Base-by-base conservation (phyloP, 352 stramenopile genomes). In the Pythium phragmitis region DNA sequence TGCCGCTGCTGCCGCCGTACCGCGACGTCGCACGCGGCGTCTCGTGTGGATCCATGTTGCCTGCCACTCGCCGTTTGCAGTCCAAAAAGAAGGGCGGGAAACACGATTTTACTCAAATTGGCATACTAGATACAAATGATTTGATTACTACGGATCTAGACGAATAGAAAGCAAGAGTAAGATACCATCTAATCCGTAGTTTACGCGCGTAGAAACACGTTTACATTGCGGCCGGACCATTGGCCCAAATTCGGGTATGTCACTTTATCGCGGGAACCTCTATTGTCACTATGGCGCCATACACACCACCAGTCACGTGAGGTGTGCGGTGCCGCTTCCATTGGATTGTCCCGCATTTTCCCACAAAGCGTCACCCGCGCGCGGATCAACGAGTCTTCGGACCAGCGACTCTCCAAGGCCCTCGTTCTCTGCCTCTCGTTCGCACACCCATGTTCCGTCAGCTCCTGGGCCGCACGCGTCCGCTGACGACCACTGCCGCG, bases 401-500 rank as follows among this genome's bases (percentile, higher is more conserved):
- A 43, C 61, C 57, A 43, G 52, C 52, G 54, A 63, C 26, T 56
- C 19, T 49, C 39, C 43, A 30, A 30, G 26, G 4, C 26, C 26
- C 26, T 53, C 51, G 56, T 33, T 50, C 16, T 58, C 34, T 34
- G 26, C 28, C 26, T 54, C 33, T 17, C 34, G 39, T 17, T 37
- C 45, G 37, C 47, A 8, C 12, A 16, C 17, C 28, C 51, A 92
- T 92, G 84, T 91, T 92, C 65, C 84, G 84, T 60, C 78, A 87
- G 60, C 67, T 92, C 42, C 42, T 88, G 57, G 78, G 76, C 21
- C 84, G 81, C 52, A 74, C 77, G 63, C 73, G 79, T 49, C 72
- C 65, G 52, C 59, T 85, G 43, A 75, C 84, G 34, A 72, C 77
- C 30, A 68, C 79, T 48, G 77, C 72, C 14, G 69, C 85, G 57